Evolutionary conservation across 768 basidiomycete genomes (phyloP), one percentile per base, ranked within the genome.

Genomic region (Podaxis rugospora): DNA sequence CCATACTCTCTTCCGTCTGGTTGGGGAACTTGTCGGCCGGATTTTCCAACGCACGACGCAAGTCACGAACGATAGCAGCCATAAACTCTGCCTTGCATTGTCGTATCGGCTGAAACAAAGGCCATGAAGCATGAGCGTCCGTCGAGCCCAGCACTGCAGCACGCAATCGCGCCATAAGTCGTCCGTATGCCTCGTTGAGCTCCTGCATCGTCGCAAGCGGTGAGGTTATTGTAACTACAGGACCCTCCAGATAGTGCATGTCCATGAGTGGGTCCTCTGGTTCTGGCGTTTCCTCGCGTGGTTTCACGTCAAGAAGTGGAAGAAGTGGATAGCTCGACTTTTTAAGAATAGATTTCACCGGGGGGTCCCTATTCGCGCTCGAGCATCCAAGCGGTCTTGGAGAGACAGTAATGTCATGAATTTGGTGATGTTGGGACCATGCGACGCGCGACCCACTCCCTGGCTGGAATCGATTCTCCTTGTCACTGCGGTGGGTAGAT

Each of bases 201-300:
- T 86, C 83, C 55, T 76, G 74, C 50, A 85, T 74, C 51, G 79
- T 75, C 13, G 81, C 72, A 44, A 80, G 74, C 1, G 71, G 65
- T 10, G 80, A 75, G 25, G 89, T 71, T 56, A 93, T 86, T 52
- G 76, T 80, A 2, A 80, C 71, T 2, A 93, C 80, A 2, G 91
- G 86, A 27, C 79, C 75, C n/a, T 79, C 78, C 32, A 93, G 82
- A 68, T 91, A 93, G 18, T 72, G 71, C 11, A 85, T 72, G 66
- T 91, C 78, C 5, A 77, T 77, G 16, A 91, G 78, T 10, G 90
- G 88, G 66, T 86, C 83, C 1, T 74, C 72, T 2, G 92, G 92
- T 66, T 91, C 91, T n/a, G 92, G 92, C 0, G 92, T 93, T 13
- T 78, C 72, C 59, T 90, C 85, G 59, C 90, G 82, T 18, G 44